Evolutionary conservation across 1,284 basidiomycete species (phyloP).

Genomic region (Austroboletus rostrupii): DNA sequence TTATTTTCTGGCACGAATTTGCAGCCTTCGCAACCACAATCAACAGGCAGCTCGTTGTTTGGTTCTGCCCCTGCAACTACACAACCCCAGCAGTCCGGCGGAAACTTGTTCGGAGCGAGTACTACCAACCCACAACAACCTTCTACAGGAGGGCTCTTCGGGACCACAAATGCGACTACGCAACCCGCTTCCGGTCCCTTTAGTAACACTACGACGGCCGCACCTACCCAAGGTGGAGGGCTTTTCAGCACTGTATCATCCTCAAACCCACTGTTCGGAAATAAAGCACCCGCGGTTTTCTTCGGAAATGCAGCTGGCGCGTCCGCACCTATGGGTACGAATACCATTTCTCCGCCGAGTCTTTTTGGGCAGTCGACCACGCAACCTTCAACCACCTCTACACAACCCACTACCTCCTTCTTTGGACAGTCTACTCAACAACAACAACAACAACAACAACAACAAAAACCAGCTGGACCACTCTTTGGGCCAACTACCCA

Average conservation of each 20-base stretch:
- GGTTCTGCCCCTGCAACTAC: conserved; percentile 3
- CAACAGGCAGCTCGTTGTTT: conserved; percentile 15
- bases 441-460: conserved; percentile 25
- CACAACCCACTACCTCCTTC: conserved; percentile 25
- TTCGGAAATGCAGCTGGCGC: conserved; percentile 8
- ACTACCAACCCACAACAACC: conserved; percentile 6
- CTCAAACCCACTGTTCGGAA: conserved; percentile 27
- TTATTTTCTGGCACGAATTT: conserved; percentile 21
- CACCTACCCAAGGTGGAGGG: conserved; percentile 15
- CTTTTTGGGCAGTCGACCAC: conserved; percentile 32
- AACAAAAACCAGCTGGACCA: conserved; percentile 18
- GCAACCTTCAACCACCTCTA: conserved; percentile 6
- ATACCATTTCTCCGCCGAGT: conserved; percentile 19
- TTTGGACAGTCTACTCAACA: conserved; percentile 30
- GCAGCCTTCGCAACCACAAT: conserved; percentile 16
- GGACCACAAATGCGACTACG: conserved; percentile 15
- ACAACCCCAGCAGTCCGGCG: conserved; percentile 18
- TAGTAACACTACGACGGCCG: conserved; percentile 8
- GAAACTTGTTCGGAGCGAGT: conserved; percentile 22
- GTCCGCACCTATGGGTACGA: conserved; percentile 13
- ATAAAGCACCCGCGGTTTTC: conserved; percentile 19
- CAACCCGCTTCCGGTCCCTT: conserved; percentile 17
- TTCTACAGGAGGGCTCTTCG: conserved; percentile 15
- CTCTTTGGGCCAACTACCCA: conserved; percentile 34
- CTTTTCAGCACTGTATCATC: conserved; percentile 17